Percentiles rank a stretch among this genome's conserved stretches.
phyloP scores from a whole-genome alignment of 73 alveolate genomes.

The Stentor roeselii region DNA sequence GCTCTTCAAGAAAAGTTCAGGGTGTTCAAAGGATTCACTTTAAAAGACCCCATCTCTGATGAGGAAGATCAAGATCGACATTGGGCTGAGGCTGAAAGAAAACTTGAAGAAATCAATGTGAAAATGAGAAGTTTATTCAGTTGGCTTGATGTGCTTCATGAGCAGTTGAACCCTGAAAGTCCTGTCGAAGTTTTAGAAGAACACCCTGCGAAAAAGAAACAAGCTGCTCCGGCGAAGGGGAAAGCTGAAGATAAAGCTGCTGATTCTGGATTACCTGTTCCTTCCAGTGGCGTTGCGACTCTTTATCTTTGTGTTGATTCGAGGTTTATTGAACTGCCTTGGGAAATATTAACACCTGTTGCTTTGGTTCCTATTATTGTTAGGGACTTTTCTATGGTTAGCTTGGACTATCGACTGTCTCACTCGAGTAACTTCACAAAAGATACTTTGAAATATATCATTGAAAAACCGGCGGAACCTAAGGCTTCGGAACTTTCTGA shows the following conservation, averaged over 20 bases:
- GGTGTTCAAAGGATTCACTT: slow-evolving; percentile 59
- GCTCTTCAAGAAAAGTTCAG: slow-evolving; percentile 64
- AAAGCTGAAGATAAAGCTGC: slow-evolving; percentile 48
- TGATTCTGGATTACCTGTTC: slow-evolving; percentile 54
- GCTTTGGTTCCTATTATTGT: slow-evolving; percentile 73
- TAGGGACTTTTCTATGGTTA: slow-evolving; percentile 80
- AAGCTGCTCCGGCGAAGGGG: slow-evolving; percentile 37
- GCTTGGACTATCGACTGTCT: slow-evolving; percentile 74
- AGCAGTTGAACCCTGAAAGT: slow-evolving; percentile 74
- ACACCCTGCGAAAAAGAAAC: slow-evolving; percentile 50
- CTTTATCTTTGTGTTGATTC: slow-evolving; percentile 76
- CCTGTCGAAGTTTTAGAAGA: slow-evolving; percentile 53
- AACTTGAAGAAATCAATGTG: slow-evolving; percentile 53
- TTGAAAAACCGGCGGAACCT: slow-evolving; percentile 40
- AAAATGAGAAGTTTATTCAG: slow-evolving; percentile 66
- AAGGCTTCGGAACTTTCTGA: slow-evolving; percentile 12
- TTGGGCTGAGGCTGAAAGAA: slow-evolving; percentile 67
- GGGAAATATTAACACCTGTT: slow-evolving; percentile 74
- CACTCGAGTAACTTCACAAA: slow-evolving; percentile 52
- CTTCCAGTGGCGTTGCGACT: slow-evolving; percentile 83
- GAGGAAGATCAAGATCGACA: slow-evolving; percentile 76
- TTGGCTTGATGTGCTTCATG: slow-evolving; percentile 54
- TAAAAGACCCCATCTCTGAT: slow-evolving; percentile 83
- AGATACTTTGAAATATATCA: slow-evolving; percentile 43
- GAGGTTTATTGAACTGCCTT: slow-evolving; percentile 76